Conservation (phyloP, 2,329 filamentous ascomycete species). For the Colletotrichum acutatum region DNA sequence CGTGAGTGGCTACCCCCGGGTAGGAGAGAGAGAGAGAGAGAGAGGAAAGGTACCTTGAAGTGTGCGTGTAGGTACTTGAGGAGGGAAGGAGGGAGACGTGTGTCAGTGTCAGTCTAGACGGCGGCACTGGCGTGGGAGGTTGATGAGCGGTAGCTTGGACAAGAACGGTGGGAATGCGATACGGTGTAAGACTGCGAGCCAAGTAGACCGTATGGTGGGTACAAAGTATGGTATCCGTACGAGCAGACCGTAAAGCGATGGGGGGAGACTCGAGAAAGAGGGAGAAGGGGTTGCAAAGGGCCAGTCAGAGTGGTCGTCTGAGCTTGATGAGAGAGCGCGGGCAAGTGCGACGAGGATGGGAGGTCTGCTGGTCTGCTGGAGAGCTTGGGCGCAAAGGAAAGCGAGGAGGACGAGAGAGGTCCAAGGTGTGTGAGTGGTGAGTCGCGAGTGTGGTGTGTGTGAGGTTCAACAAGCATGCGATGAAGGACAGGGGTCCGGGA, state of each 20-base stretch:
- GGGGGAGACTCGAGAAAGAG: not conserved
- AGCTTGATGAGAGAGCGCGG: not conserved
- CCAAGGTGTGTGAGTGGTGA: not conserved
- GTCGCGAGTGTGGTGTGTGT: not conserved
- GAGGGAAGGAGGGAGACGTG: not conserved
- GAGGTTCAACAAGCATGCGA: constrained; percentile 16
- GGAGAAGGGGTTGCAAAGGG: not conserved
- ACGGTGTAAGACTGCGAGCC: not conserved
- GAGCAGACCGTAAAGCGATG: not conserved
- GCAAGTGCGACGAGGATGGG: not conserved
- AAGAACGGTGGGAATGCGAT: not conserved
- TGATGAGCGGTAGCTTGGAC: constrained; percentile 10
- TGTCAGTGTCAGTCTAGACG: constrained; percentile 18
- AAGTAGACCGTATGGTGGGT: not conserved
- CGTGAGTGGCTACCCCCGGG: constrained; percentile 17
- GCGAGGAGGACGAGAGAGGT: not conserved
- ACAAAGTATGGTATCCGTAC: not conserved
- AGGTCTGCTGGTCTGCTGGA: constrained; percentile 7
- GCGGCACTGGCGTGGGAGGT: constrained; percentile 10
- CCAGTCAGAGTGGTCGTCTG: not conserved
- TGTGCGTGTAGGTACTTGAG: constrained; percentile 4
- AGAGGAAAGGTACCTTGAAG: not conserved
- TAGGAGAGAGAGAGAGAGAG: not conserved
- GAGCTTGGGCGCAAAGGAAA: not conserved
- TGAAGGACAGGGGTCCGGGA: constrained; percentile 6